Evolutionary conservation across 2,329 filamentous ascomycete genomes (phyloP), one percentile per base, ranked within the genome.

Genomic region (Tolypocladium pustulatum): DNA sequence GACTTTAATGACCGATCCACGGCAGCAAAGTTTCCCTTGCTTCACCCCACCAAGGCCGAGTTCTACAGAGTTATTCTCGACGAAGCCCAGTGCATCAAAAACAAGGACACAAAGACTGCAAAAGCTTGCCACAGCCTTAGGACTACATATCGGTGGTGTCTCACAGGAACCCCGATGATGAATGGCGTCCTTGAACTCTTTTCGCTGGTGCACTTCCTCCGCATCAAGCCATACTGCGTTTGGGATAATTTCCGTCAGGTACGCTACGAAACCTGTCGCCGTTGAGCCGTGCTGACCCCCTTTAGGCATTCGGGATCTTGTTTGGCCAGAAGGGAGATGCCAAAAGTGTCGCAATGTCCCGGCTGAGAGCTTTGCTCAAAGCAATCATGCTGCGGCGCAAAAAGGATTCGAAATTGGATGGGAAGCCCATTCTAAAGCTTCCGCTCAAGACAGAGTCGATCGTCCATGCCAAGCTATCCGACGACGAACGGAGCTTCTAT

Each of bases 131-230:
- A 79, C 59, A 78, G 76, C 52, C 72, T 96, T 12, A 75, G 79
- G 49, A 86, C 90, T 1, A 81, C 83, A 25, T 89, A 89, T 51
- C 81, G 88, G 64, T 96, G 91, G 91, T 86, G 87, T 2, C 73
- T 94, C 27, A 91, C 88, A 0, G 90, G 90, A 57, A 94, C 90
- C 0, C 90, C 90, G 0, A 93, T 95, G 79, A 94, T 94, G 88
- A 96, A 96, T 65, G 84, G 81, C 15, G 84, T 93, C 3, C 77
- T 82, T 30, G 92, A 97, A 65, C 77, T 96, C 3, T 91, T 83
- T 66, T 89, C 90, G 0, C 74, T 96, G 25, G 78, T 96, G 52
- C 81, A 83, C 2, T 97, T 96, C 66, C 77, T 96, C 20, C 78
- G 80, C 2, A 92, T 95, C 67, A 80, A 80, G 60, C 91, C 90